Conservation (phyloP, 768 basidiomycete species). For the Lentinula edodes region DNA sequence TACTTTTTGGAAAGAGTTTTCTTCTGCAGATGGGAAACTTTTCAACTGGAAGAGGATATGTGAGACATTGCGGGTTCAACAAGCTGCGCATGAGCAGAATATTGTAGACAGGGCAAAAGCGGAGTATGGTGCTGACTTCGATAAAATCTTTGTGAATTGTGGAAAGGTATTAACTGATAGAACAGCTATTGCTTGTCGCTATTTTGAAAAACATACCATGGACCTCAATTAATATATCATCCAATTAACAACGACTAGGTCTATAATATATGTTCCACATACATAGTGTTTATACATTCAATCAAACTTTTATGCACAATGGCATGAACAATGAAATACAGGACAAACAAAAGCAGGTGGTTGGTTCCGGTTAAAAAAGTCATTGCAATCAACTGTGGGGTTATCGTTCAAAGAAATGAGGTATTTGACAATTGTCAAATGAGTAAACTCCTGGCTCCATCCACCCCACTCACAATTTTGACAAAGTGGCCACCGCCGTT, state of each 20-base stretch:
- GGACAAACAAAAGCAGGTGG: conserved; percentile 9
- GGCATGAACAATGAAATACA: conserved; percentile 15
- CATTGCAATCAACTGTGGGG: conserved; percentile 8
- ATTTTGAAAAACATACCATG: neutral
- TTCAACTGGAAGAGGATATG: neutral
- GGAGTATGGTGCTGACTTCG: neutral
- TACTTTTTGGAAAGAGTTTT: neutral
- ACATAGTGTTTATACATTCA: too few relatives aligned
- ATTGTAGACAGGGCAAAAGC: neutral
- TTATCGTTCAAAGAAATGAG: conserved; percentile 6
- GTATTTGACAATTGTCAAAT: too few relatives aligned
- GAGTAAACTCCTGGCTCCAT: too few relatives aligned
- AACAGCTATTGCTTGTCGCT: neutral
- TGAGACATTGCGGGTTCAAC: neutral
- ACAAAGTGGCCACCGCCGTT: too few relatives aligned
- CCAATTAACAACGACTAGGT: neutral
- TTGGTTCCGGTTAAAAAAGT: conserved; percentile 18
- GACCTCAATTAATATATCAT: neutral
- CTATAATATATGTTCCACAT: too few relatives aligned
- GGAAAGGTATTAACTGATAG: neutral
- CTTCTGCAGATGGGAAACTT: neutral
- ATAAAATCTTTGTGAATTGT: neutral
- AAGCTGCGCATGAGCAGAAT: neutral
- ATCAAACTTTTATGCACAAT: conserved; percentile 7
- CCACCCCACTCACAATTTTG: too few relatives aligned